Conservation (phyloP, 352 stramenopile species). For the Globisporangium acanthophoron region DNA sequence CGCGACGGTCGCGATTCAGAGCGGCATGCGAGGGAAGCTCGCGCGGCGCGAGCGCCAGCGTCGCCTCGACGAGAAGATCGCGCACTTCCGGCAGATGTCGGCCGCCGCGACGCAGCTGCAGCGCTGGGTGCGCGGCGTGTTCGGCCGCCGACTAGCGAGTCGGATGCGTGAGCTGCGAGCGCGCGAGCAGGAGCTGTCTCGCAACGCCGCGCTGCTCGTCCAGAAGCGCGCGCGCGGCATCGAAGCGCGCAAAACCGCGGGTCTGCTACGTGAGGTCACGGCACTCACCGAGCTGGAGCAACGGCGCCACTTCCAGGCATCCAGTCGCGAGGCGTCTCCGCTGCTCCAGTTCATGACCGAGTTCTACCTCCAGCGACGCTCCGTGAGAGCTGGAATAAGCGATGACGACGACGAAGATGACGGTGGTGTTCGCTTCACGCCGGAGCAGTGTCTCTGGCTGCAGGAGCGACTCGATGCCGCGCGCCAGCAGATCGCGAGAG, state of each 20-base stretch:
- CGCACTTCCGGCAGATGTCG: slow-evolving; percentile 7
- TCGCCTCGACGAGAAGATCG: slow-evolving; percentile 3
- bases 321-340: slow-evolving; percentile 26
- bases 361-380: slow-evolving; percentile 20
- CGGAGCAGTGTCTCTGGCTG: slow-evolving; percentile 38
- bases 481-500: slow-evolving; percentile 23
- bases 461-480: slow-evolving; percentile 27
- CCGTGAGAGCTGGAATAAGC: neutral
- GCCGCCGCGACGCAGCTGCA: slow-evolving; percentile 30
- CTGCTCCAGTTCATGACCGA: slow-evolving; percentile 44
- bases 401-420: neutral
- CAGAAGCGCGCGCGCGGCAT: slow-evolving; percentile 47
- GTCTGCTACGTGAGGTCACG: slow-evolving; percentile 36
- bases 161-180: slow-evolving; percentile 21
- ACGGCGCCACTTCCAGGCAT: slow-evolving; percentile 26
- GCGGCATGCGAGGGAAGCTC: slow-evolving; percentile 28
- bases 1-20: slow-evolving; percentile 38
- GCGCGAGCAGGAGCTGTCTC: slow-evolving; percentile 21
- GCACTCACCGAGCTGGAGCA: slow-evolving; percentile 41
- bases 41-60: slow-evolving; percentile 22
- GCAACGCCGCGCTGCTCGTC: slow-evolving; percentile 43
- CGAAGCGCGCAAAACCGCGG: slow-evolving; percentile 29
- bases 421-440: slow-evolving; percentile 18
- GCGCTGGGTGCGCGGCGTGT: slow-evolving; percentile 22
- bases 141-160: slow-evolving; percentile 16